Conservation (phyloP, 1,139 yeast species). For the Schizosaccharomyces versatilis region DNA sequence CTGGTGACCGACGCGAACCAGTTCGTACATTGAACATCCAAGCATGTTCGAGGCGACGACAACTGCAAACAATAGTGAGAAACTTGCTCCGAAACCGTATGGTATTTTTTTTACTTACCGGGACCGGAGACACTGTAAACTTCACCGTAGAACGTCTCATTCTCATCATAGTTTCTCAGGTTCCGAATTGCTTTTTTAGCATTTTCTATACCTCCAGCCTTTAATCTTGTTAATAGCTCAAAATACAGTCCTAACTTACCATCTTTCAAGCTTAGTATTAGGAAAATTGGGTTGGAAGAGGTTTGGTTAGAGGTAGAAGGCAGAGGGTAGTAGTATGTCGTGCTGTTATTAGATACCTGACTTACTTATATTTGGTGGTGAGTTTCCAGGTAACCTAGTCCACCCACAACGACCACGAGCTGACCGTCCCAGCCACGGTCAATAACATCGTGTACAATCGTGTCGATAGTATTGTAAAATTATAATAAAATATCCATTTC, state of each 20-base stretch:
- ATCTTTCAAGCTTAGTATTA: too few species aligned
- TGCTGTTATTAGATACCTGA: too few species aligned
- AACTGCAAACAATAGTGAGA: slow-evolving; percentile 22
- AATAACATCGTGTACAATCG: too few species aligned
- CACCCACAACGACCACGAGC: too few species aligned
- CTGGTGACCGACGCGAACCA: slow-evolving; percentile 72
- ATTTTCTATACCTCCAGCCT: slow-evolving; percentile 93
- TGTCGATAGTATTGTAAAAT: too few species aligned
- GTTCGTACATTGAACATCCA: slow-evolving; percentile 98
- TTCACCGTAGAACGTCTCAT: slow-evolving; percentile 52
- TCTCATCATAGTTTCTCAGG: slow-evolving; percentile 36
- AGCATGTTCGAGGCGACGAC: slow-evolving; percentile 94
- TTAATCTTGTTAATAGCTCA: not conserved
- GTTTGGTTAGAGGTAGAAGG: too few species aligned
- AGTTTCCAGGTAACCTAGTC: too few species aligned
- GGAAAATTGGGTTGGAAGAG: too few species aligned
- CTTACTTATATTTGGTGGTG: too few species aligned
- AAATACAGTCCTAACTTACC: not conserved
- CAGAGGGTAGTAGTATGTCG: too few species aligned
- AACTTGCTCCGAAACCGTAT: not conserved
- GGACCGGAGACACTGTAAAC: slow-evolving; percentile 10
- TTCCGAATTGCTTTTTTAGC: slow-evolving; percentile 87
- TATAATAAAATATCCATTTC: too few species aligned
- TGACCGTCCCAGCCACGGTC: too few species aligned
- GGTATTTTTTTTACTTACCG: not conserved